Percentiles rank a stretch among this genome's conserved stretches.
These are phyloP conservation scores for Globisporangium iwayamae DNA, from an alignment of 352 stramenopile species.

Conservation along the genomic window DNA sequence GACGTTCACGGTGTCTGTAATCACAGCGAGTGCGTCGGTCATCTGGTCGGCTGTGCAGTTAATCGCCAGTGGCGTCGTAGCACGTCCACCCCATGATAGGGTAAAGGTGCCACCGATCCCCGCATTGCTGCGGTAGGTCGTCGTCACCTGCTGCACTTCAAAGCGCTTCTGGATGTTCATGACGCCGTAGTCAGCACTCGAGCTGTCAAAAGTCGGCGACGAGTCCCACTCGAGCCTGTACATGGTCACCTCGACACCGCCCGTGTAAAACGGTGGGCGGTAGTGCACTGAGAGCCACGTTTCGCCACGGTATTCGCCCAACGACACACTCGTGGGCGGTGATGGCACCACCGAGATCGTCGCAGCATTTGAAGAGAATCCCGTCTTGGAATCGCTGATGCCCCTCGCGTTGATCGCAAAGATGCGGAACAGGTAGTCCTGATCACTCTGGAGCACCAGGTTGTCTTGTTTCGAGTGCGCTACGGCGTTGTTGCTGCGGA, in stretches of 20 bases:
- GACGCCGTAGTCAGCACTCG: constrained; percentile 77
- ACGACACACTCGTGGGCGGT: constrained; percentile 62
- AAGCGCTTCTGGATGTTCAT: constrained; percentile 82
- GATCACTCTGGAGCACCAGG: constrained; percentile 51
- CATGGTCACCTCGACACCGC: constrained; percentile 86
- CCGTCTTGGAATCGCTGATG: constrained; percentile 34
- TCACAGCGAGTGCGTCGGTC: constrained; percentile 66
- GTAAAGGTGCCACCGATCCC: constrained; percentile 85
- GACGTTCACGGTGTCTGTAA: constrained; percentile 78
- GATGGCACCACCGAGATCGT: constrained; percentile 64
- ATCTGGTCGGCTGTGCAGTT: constrained; percentile 72
- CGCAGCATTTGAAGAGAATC: constrained; percentile 37
- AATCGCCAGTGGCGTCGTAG: constrained; percentile 54
- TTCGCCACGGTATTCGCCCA: constrained; percentile 75
- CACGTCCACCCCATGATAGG: constrained; percentile 88
- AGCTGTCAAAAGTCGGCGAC: constrained; percentile 74
- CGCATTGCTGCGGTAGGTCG: constrained; percentile 57
- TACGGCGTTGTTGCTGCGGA: constrained; percentile 49
- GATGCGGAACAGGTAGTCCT: constrained; percentile 50
- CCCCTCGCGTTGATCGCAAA: constrained; percentile 62
- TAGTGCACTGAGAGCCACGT: constrained; percentile 84
- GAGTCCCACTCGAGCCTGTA: constrained; percentile 93
- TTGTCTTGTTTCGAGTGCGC: constrained; percentile 47
- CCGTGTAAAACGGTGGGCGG: constrained; percentile 78
- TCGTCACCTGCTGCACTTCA: constrained; percentile 90